Percentiles rank a stretch among this genome's conserved stretches.
Conservation (phyloP, 2,329 filamentous ascomycete species). For the Trichoderma simmonsii region DNA sequence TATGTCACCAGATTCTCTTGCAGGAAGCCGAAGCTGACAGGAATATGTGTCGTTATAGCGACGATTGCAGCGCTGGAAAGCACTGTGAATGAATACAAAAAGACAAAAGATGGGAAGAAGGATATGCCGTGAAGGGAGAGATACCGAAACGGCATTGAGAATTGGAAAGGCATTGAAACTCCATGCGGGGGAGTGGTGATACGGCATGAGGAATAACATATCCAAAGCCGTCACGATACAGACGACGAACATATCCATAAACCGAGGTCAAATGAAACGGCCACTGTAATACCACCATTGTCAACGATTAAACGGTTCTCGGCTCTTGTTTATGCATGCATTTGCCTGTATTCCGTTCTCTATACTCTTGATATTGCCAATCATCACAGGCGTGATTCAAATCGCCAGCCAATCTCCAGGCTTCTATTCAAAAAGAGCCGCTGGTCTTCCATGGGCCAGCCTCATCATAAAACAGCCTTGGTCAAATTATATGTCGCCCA, state of each 20-base stretch:
- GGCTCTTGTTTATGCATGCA: not conserved
- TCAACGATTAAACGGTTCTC: not conserved
- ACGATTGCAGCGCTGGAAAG: conserved; percentile 17
- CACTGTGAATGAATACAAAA: conserved; percentile 15
- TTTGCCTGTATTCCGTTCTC: not conserved
- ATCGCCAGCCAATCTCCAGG: not conserved
- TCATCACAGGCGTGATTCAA: not conserved
- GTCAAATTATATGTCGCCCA: not conserved
- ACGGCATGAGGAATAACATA: not conserved
- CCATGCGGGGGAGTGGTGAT: not conserved
- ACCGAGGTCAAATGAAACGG: not conserved
- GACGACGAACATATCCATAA: not conserved
- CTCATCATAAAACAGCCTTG: not conserved
- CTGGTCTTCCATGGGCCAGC: not conserved
- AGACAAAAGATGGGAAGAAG: not conserved
- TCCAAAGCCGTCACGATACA: not conserved
- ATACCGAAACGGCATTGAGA: not conserved
- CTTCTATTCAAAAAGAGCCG: conserved; percentile 2
- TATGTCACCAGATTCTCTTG: not conserved
- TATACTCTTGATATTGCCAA: not conserved
- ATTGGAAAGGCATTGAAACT: not conserved
- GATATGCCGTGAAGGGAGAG: not conserved
- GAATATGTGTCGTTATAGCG: not conserved
- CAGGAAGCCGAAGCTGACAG: not conserved
- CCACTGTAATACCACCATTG: not conserved